phyloP scores from a whole-genome alignment of 2,329 filamentous ascomycete species.

The Alternaria sp. region DNA sequence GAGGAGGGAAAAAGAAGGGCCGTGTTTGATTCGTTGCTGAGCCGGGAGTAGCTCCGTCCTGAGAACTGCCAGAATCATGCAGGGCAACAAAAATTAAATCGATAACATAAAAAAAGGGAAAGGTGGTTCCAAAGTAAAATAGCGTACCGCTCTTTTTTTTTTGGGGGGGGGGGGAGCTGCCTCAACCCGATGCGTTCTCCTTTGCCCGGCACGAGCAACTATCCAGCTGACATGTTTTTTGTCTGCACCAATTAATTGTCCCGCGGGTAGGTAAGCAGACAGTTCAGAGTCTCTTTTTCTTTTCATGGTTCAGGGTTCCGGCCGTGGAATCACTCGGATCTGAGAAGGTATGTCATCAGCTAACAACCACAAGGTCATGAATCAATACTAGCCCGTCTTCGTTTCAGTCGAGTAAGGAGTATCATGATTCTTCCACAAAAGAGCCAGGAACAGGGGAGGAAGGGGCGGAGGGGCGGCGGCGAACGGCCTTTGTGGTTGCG shows the following conservation, averaged over 20 bases:
- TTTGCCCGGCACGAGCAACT: not conserved
- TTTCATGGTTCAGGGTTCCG: slow-evolving; percentile 10
- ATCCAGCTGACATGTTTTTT: slow-evolving; percentile 1
- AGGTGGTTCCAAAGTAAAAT: not conserved
- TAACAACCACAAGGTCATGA: not conserved
- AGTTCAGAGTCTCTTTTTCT: not conserved
- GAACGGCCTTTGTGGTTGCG: not conserved
- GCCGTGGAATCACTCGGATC: not conserved
- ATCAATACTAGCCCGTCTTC: slow-evolving; percentile 5
- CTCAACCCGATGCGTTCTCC: slow-evolving; percentile 1
- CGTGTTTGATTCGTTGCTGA: slow-evolving; percentile 4
- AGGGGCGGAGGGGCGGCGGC: no score
- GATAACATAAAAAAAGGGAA: not conserved
- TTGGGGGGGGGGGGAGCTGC: not conserved
- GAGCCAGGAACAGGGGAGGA: slow-evolving; percentile 4
- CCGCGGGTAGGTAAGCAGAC: not conserved
- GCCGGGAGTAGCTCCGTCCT: slow-evolving; percentile 11
- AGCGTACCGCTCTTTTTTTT: not conserved
- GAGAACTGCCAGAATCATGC: slow-evolving; percentile 4
- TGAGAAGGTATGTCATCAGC: slow-evolving; percentile 1
- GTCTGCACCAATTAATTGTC: not conserved
- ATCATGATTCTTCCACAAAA: not conserved
- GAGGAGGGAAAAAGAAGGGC: not conserved
- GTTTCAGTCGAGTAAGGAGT: slow-evolving; percentile 7
- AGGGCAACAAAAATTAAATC: slow-evolving; percentile 2